Evolutionary conservation across 1,139 yeast genomes (phyloP).

Genomic region (Debaryomyces fabryi): DNA sequence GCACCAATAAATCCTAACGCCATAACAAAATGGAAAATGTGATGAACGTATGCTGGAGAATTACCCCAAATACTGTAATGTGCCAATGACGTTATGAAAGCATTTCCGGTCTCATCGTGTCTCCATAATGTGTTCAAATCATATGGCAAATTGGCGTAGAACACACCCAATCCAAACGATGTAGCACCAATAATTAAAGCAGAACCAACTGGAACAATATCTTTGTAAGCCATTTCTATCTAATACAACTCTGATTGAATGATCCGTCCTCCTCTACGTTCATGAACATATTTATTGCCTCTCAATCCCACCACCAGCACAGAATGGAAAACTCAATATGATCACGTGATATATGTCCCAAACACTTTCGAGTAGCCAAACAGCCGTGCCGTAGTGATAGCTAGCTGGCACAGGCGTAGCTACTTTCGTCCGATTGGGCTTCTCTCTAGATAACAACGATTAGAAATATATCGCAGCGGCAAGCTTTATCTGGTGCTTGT

Average conservation of each 20-base stretch:
- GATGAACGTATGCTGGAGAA: conserved; percentile 60
- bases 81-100: conserved; percentile 60
- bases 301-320: neutral
- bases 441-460: neutral
- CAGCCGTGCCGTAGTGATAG: neutral
- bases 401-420: neutral
- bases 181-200: conserved; percentile 52
- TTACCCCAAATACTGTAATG: conserved; percentile 78
- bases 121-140: conserved; percentile 79
- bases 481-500: neutral
- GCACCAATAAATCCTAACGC: conserved; percentile 71
- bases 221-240: conserved; percentile 38
- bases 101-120: conserved; percentile 49
- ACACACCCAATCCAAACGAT: conserved; percentile 77
- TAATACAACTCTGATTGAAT: neutral
- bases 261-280: neutral
- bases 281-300: conserved; percentile 2
- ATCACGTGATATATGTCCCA: neutral
- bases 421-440: neutral
- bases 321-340: neutral
- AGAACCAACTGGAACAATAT: conserved; percentile 53
- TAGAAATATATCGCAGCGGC: neutral
- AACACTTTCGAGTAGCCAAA: neutral
- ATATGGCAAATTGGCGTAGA: conserved; percentile 80
- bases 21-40: conserved; percentile 62